Conservation (phyloP, 495 filamentous ascomycete genomes). For the Pyronema domesticum region DNA sequence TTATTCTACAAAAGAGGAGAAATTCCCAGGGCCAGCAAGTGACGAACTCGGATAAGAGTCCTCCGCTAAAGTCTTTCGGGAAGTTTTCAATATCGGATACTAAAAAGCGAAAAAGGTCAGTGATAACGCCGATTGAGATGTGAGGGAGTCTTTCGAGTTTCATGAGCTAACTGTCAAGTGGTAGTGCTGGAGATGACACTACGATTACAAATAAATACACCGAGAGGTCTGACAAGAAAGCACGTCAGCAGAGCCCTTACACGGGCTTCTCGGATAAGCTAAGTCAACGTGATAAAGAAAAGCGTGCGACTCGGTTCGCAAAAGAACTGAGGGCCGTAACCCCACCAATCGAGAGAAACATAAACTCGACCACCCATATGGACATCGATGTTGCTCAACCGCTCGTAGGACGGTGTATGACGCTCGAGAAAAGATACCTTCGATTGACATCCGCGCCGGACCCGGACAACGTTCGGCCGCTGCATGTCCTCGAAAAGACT, state of each 20-base stretch:
- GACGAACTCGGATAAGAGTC: not conserved
- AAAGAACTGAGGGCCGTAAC: conserved; percentile 37
- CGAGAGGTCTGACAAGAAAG: conserved; percentile 23
- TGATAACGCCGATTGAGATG: not conserved
- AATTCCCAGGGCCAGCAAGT: conserved; percentile 19
- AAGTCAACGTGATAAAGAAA: conserved; percentile 83
- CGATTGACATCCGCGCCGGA: conserved; percentile 80
- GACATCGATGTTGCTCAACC: conserved; percentile 42
- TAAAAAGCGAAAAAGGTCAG: conserved; percentile 24
- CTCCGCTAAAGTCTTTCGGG: not conserved
- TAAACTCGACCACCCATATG: conserved; percentile 32
- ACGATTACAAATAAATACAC: conserved; percentile 15
- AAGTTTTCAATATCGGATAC: conserved; percentile 6
- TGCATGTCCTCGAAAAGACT: conserved; percentile 60
- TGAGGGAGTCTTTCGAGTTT: not conserved
- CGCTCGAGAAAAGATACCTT: conserved; percentile 86
- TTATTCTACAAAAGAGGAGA: conserved; percentile 63
- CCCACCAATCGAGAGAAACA: conserved; percentile 14
- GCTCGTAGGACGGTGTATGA: conserved; percentile 65
- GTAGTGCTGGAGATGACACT: not conserved
- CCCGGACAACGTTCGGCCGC: conserved; percentile 71
- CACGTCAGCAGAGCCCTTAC: conserved; percentile 26
- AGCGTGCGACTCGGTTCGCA: conserved; percentile 74
- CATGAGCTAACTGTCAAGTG: not conserved
- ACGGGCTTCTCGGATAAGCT: conserved; percentile 38